Base-by-base conservation (phyloP, 2,329 filamentous ascomycete species). In the Juglanconis oblonga region DNA sequence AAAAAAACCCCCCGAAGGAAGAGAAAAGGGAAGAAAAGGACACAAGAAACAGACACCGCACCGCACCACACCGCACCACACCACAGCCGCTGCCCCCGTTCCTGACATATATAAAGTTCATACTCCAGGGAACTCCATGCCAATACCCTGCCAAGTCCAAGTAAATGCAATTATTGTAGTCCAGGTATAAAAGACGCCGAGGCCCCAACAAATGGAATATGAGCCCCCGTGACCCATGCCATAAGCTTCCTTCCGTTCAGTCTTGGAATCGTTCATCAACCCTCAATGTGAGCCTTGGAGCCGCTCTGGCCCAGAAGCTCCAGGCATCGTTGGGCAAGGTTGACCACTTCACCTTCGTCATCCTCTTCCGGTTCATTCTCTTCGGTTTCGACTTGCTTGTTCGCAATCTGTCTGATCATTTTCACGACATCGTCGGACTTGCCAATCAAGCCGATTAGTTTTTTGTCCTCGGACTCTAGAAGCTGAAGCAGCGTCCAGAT, bases 401-500 rank as follows among this genome's bases (percentile, higher is more conserved):
- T 93, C 24, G 92, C 91, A 70, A 99, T 98, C 64, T 86, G 86
- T 73, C 90, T 91, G 64, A 98, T 95, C 83, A 97, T 92, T 64
- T 91, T 86, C 59, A 97, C 90, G 66, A 99, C 90, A 66, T 97
- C 92, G 65, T 94, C 90, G 1, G 92, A 93, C 70, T 94, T 90
- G 68, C 91, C 88, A 67, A 99, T 97, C 52, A 92, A 86, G 53
- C 88, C 87, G 64, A 97, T 89, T n/a, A 99, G 81, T 58, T 87
- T 89, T 76, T 90, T 88, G 72, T 99, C 94, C 72, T 96, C 93
- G 0, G 94, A 97, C 76, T 99, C 95, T 54, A 99, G 87, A 4
- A 99, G 84, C 72, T 99, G 95, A 3, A 99, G 84, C 52, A 99
- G 78, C 1, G 95, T 99, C 95, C 95, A 99, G 64, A 98, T 97